phyloP scores from a whole-genome alignment of 345 rosid species.

The Limnanthes douglasii region DNA sequence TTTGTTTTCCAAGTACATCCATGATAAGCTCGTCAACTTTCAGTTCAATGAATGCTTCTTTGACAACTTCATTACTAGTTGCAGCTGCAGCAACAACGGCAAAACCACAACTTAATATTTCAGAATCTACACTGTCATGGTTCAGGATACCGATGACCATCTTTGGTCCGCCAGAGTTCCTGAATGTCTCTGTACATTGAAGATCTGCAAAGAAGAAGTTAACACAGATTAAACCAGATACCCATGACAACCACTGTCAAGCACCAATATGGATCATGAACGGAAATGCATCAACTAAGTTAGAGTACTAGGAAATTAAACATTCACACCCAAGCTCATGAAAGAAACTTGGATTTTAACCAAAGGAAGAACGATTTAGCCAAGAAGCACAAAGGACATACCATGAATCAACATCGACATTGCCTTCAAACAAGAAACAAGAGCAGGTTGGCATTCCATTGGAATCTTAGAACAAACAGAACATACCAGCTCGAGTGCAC shows the following conservation, averaged over 20 bases:
- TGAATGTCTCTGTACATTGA: constrained; percentile 52
- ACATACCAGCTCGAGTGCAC: constrained; percentile 52
- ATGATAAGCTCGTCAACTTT: constrained; percentile 62
- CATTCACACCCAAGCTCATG: background rate
- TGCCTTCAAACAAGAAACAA: constrained; percentile 42
- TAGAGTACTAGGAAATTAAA: background rate
- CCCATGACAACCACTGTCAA: constrained; percentile 2
- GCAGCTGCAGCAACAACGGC: constrained; percentile 61
- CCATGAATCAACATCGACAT: constrained; percentile 50
- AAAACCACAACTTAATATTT: constrained; percentile 39
- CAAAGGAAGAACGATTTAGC: background rate
- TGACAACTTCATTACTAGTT: constrained; percentile 80
- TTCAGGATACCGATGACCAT: constrained; percentile 34
- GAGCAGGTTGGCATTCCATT: constrained; percentile 7
- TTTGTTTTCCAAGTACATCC: constrained; percentile 29
- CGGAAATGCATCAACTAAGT: background rate
- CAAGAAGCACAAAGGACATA: constrained; percentile 13
- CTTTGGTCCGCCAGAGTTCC: constrained; percentile 37
- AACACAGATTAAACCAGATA: background rate
- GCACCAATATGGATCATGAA: background rate
- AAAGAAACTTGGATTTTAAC: background rate
- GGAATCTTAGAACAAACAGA: constrained; percentile 37
- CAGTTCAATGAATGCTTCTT: constrained; percentile 65
- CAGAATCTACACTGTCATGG: constrained; percentile 26
- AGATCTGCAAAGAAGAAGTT: constrained; percentile 29